A percentile compares a stretch with the other conserved stretches of the same genome.
phyloP scores from a whole-genome alignment of 73 alveolate species.

The Vitrella brassicaformis region DNA sequence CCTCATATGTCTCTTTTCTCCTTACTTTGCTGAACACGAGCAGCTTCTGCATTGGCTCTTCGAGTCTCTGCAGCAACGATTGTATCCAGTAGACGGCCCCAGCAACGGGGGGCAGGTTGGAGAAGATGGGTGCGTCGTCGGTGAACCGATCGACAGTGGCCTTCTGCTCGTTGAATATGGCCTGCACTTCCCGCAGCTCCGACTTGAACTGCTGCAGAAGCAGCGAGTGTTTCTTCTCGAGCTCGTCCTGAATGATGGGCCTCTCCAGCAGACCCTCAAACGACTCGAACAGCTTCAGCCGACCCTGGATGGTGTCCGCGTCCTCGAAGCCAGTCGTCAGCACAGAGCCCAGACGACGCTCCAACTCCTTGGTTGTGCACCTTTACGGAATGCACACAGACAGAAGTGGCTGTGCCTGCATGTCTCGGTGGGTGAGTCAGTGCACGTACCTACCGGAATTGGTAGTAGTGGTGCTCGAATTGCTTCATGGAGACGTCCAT shows the following conservation, averaged over 20 bases:
- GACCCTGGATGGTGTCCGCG: slow-evolving; percentile 79
- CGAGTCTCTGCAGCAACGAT: slow-evolving; percentile 88
- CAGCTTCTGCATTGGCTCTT: slow-evolving; percentile 96
- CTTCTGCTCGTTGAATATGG: slow-evolving; percentile 80
- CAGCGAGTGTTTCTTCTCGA: slow-evolving; percentile 97
- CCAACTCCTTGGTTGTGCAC: slow-evolving; percentile 89
- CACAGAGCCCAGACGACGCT: slow-evolving; percentile 94
- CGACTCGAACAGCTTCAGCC: slow-evolving; percentile 85
- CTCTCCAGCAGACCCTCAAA: slow-evolving; percentile 97
- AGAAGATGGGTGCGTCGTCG: slow-evolving; percentile 89
- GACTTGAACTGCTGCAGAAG: slow-evolving; percentile 84
- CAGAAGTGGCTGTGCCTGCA: too few species aligned
- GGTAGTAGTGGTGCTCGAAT: slow-evolving; percentile 94
- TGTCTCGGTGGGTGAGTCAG: too few species aligned
- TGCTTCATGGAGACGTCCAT: slow-evolving; percentile 91
- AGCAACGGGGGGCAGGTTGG: slow-evolving; percentile 99
- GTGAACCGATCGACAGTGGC: slow-evolving; percentile 75
- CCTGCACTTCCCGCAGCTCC: slow-evolving; percentile 81
- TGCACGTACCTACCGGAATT: slow-evolving; percentile 71
- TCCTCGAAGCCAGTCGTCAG: slow-evolving; percentile 97
- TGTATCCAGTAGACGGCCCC: slow-evolving; percentile 98
- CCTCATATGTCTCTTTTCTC: too few species aligned
- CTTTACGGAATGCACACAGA: slow-evolving; percentile 8
- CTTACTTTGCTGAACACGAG: slow-evolving; percentile 47
- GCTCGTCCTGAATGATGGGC: slow-evolving; percentile 97